These are phyloP conservation scores for Leishmania guyanensis DNA, from an alignment of 208 protist genomes.

Conservation along the genomic window DNA sequence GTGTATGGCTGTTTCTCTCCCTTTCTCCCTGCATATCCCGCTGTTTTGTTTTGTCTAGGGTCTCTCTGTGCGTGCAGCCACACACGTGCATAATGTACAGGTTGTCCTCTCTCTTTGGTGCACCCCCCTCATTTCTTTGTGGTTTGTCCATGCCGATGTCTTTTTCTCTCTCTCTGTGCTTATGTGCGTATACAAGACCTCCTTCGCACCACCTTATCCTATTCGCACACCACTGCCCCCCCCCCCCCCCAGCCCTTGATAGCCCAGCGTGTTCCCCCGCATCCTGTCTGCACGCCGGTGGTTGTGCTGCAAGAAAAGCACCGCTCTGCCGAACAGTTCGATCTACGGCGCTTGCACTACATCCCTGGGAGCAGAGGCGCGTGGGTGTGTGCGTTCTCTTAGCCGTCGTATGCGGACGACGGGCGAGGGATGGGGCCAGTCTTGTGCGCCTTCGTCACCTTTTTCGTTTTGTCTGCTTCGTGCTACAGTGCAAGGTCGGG, in stretches of 20 bases:
- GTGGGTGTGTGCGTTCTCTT: not conserved
- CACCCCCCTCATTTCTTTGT: not conserved
- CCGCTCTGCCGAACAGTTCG: not conserved
- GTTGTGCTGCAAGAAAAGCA: not conserved
- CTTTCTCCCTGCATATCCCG: not conserved
- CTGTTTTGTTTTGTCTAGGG: not conserved
- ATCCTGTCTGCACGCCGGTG: not conserved
- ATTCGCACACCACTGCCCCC: not conserved
- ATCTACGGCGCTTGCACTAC: not conserved
- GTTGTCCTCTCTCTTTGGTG: not conserved
- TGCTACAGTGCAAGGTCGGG: not conserved
- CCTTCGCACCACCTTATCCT: not conserved
- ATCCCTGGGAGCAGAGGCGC: not conserved
- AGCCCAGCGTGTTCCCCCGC: not conserved
- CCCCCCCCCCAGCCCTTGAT: not conserved
- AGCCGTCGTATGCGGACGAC: not conserved
- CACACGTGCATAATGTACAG: not conserved
- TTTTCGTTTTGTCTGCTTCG: not conserved
- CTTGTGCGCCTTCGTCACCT: not conserved
- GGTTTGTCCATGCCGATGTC: not conserved
- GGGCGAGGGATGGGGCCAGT: not conserved
- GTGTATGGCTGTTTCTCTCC: not conserved
- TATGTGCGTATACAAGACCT: not conserved
- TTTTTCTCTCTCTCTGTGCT: not conserved
- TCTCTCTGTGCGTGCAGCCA: not conserved